Percentiles rank a stretch among this genome's conserved stretches.
Conservation (phyloP, 495 filamentous ascomycete species). For the Bacidia rubella region DNA sequence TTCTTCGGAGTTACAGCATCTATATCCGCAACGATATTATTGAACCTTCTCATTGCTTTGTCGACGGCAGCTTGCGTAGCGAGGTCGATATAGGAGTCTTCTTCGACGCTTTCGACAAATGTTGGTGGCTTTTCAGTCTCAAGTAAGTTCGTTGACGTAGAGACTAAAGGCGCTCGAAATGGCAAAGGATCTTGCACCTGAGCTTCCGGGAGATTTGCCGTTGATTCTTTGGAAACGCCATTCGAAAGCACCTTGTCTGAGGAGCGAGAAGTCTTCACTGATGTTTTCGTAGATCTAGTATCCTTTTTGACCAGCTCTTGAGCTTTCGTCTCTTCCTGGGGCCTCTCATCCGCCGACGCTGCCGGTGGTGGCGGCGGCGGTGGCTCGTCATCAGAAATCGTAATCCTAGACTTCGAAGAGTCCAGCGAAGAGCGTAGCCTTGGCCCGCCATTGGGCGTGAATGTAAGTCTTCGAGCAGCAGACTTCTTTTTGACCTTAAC, state of each 20-base stretch:
- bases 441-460: constrained; percentile 2
- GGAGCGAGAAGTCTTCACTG: not conserved
- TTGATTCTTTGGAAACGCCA: constrained; percentile 2
- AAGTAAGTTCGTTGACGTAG: constrained; percentile 14
- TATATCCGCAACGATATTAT: constrained; percentile 26
- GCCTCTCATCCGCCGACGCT: not conserved
- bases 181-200: constrained; percentile 8
- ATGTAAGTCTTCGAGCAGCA: not conserved
- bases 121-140: constrained; percentile 15
- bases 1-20: not conserved
- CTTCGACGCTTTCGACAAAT: constrained; percentile 12
- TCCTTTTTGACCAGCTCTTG: not conserved
- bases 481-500: not conserved
- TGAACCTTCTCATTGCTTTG: constrained; percentile 34
- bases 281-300: not conserved
- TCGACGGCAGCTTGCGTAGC: constrained; percentile 38
- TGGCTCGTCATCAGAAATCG: not conserved
- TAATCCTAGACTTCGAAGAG: not conserved
- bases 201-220: constrained; percentile 12
- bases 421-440: not conserved
- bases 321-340: not conserved
- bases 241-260: constrained; percentile 1
- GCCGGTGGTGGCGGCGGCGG: not conserved
- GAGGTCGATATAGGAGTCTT: constrained; percentile 26
- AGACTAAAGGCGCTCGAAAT: constrained; percentile 8